Evolutionary conservation across 1,139 yeast species (phyloP).

Genomic region (Lodderomyces margitis): DNA sequence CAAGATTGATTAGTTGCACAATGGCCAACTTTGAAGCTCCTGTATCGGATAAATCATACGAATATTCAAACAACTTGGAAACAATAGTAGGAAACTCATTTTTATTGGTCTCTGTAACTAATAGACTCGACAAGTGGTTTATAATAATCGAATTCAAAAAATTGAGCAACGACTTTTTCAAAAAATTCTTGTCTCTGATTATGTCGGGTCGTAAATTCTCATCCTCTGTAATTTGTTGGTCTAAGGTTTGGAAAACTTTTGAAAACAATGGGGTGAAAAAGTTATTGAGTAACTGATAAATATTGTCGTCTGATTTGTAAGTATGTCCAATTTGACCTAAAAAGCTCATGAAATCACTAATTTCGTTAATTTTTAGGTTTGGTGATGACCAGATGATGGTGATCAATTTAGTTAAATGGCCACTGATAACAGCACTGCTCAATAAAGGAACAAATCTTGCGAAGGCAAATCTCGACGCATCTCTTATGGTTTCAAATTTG

Average conservation of each 20-base stretch:
- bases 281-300: constrained; percentile 72
- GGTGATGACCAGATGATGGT: constrained; percentile 70
- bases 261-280: constrained; percentile 70
- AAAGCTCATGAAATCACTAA: constrained; percentile 80
- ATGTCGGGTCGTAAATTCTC: constrained; percentile 44
- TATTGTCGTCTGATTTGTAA: constrained; percentile 62
- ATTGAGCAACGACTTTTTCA: constrained; percentile 69
- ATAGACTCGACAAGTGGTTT: constrained; percentile 76
- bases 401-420: constrained; percentile 70
- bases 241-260: constrained; percentile 59
- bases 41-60: constrained; percentile 55
- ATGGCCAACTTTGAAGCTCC: constrained; percentile 67
- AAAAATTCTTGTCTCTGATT: constrained; percentile 55
- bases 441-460: constrained; percentile 82
- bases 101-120: constrained; percentile 67
- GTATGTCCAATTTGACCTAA: constrained; percentile 85
- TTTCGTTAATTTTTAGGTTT: constrained; percentile 59
- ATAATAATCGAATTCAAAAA: constrained; percentile 68
- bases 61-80: constrained; percentile 62
- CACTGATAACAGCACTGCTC: constrained; percentile 34
- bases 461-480: constrained; percentile 81
- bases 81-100: constrained; percentile 61
- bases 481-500: constrained; percentile 69
- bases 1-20: constrained; percentile 65
- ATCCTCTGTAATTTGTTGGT: constrained; percentile 22